Conservation (phyloP, 495 filamentous ascomycete species). For the Pseudoneurospora amorphoporcata region DNA sequence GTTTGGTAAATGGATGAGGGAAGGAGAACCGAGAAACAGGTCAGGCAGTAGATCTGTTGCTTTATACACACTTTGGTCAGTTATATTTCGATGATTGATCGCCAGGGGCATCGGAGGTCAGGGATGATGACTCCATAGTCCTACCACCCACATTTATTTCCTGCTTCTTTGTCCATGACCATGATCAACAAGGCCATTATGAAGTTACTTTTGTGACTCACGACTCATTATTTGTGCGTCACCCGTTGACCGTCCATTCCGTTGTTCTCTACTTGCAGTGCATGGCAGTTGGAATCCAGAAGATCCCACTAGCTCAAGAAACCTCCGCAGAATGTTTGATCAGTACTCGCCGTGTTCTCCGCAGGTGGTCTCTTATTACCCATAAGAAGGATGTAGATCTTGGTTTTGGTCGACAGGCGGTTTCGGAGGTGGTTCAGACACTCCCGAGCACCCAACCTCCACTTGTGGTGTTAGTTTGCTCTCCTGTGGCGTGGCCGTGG, state of each 20-base stretch:
- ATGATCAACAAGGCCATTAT: background rate
- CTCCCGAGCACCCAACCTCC: background rate
- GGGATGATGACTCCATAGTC: background rate
- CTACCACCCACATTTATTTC: background rate
- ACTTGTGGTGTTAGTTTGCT: background rate
- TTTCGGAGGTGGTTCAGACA: background rate
- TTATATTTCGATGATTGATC: background rate
- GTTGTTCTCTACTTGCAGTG: background rate
- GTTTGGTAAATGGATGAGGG: background rate
- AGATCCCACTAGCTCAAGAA: background rate
- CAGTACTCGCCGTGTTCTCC: background rate
- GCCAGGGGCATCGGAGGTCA: background rate
- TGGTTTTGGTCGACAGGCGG: background rate
- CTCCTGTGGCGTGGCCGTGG: too few relatives aligned
- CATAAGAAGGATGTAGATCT: background rate
- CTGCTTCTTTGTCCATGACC: background rate
- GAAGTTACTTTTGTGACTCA: background rate
- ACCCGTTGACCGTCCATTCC: background rate
- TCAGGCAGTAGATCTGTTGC: background rate
- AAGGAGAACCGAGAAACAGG: background rate
- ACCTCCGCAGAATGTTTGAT: too few relatives aligned
- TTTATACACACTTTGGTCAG: background rate
- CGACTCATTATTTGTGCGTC: background rate
- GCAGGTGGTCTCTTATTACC: background rate
- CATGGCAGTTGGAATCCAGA: too few relatives aligned